Conservation (phyloP, 2,329 filamentous ascomycete genomes). For the Apiospora koreana region DNA sequence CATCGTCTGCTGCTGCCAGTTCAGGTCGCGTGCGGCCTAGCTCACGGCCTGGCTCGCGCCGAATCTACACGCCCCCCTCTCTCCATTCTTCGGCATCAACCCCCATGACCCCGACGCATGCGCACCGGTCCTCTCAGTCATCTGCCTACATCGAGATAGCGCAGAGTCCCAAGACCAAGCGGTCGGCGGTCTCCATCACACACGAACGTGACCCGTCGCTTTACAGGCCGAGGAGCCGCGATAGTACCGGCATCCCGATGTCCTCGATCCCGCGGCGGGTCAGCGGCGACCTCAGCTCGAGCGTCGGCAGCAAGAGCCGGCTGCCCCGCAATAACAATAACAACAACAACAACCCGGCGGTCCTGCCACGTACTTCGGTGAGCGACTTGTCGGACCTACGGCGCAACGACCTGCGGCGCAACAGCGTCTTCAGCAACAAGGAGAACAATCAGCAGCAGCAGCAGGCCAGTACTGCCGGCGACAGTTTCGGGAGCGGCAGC, state of each 20-base stretch:
- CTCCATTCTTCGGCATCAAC: conserved; percentile 49
- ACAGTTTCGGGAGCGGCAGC: neutral
- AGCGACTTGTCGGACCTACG: conserved; percentile 9
- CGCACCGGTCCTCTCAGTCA: conserved; percentile 37
- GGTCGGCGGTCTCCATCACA: conserved; percentile 32
- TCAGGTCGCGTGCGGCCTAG: conserved; percentile 40
- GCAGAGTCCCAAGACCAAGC: conserved; percentile 44
- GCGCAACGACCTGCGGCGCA: neutral
- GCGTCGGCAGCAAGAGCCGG: conserved; percentile 14
- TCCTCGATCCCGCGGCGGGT: conserved; percentile 40
- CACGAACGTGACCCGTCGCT: conserved; percentile 43
- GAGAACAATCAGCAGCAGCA: conserved; percentile 18
- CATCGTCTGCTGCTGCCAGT: conserved; percentile 25
- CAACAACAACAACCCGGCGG: neutral
- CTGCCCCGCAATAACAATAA: conserved; percentile 8
- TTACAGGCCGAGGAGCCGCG: conserved; percentile 39
- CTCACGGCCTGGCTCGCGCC: conserved; percentile 45
- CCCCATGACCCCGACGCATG: conserved; percentile 54
- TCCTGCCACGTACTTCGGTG: neutral
- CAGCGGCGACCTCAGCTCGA: conserved; percentile 37
- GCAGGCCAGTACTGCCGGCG: neutral
- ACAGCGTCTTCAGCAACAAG: conserved; percentile 16
- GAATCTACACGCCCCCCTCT: conserved; percentile 58
- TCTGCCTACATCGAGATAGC: conserved; percentile 56
- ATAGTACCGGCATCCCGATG: conserved; percentile 15